Base-by-base conservation (phyloP, 768 basidiomycete genomes). In the Daedalea quercina region DNA sequence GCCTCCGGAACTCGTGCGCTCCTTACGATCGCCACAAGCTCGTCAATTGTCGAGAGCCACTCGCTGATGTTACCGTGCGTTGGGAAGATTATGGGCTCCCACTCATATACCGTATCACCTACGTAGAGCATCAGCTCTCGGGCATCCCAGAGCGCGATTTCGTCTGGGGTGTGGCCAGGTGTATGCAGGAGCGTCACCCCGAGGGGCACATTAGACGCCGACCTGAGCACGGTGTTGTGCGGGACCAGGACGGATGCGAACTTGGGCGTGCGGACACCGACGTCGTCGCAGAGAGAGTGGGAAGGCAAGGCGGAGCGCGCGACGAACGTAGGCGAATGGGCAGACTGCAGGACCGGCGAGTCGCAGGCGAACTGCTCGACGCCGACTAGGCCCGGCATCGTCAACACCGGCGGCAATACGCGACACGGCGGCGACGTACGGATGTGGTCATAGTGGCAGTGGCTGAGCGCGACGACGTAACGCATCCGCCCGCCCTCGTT, bases 391-490 rank as follows among this genome's bases (percentile, higher is more conserved):
- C 17, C 17, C n/a, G 35, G 17, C 24, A 42, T 26, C 35, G n/a
- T 49, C 20, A 34, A 33, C 33, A 47, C 23, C 23, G 24, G 45
- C 28, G 20, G 17, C 20, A 43, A 54, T 50, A 52, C n/a, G 24
- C n/a, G 15, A 6, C 2, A 11, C 35, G 33, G 48, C 22, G 37
- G 48, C 22, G 40, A 70, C 78, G 48, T 62, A 81, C 79, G 65
- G 33, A 81, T 81, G 56, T 81, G 79, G 57, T 81, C 80, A 56
- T 78, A 80, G 55, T 81, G 80, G 53, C 78, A 79, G 60, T 81
- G 79, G 11, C 73, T 79, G 40, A 73, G 65, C 20, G 76, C 74
- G 9, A 81, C 70, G 34, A 78, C 59, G 53, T 81, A 81, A 34
- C 62, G 59, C 70, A 76, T 60, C 44, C 54, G 60, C 9, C 73